Base-by-base conservation (phyloP, 805 yeast genomes). In the Nakazawaea ernobii region DNA sequence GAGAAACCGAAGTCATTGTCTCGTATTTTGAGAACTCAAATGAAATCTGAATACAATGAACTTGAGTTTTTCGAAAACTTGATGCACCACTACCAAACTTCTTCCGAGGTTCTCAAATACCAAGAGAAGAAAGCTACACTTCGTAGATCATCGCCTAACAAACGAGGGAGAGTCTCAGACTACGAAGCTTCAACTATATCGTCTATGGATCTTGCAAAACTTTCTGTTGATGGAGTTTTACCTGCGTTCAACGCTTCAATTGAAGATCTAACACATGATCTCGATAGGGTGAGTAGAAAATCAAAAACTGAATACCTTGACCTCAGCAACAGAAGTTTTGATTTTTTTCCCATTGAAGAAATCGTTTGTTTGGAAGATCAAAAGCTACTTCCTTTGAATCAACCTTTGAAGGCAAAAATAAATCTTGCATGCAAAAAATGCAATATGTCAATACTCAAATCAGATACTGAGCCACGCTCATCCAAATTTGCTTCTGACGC, bases 1-100 rank as follows among this genome's bases (percentile, higher is more conserved):
- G 56, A 59, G 17, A 71, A 64, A 45, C 80, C 80, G 1, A 69
- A 63, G 42, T 62, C 78, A 6, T 51, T 76, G 36, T 38, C 50
- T 6, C 53, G 59, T 2, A 65, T 69, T 9, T 52, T 69, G 13
- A 50, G 44, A 11, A 30, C 49, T 1, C 55, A 59, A 40, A 20
- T 39, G 15, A 35, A 32, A 15, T 45, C 49, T 4, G 48, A 44
- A 2, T 35, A 35, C 36, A 37, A 35, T 7, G 39, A 39, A 2
- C 52, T 55, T 13, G 33, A 24, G 6, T 43, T 46, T 39, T 49
- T 48, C 20, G 36, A 35, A 13, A 52, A 27, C 59, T 55, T 45
- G 39, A 42, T 3, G 45, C 42, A 7, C 46, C 58, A 46, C 26
- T 56, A 59, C 28, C 42, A 46, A 29, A 57, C 52, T 14, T 53